phyloP scores from a whole-genome alignment of 495 filamentous ascomycete species.

The Penicillium malachiteum region DNA sequence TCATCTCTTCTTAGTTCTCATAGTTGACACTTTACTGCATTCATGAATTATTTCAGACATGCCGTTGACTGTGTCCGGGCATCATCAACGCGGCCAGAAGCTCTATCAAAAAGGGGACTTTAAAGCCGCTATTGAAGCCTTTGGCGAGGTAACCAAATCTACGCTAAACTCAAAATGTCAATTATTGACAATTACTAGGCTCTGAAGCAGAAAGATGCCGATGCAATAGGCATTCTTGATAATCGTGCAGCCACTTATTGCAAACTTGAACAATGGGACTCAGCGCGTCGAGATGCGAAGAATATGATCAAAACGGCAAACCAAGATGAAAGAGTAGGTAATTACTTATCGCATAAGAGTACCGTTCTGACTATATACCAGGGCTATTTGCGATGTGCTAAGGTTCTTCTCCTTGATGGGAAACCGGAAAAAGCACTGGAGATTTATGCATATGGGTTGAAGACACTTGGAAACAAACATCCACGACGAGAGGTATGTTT shows the following conservation, averaged over 20 bases:
- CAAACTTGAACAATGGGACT: constrained; percentile 52
- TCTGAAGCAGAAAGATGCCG: constrained; percentile 28
- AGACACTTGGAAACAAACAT: constrained; percentile 43
- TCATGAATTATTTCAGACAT: background rate
- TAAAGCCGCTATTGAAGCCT: constrained; percentile 39
- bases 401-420: constrained; percentile 55
- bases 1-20: background rate
- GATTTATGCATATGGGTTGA: constrained; percentile 62
- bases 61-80: constrained; percentile 7
- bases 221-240: constrained; percentile 51
- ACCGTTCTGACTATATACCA: constrained; percentile 15
- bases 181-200: constrained; percentile 28
- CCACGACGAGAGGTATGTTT: constrained; percentile 44
- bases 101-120: constrained; percentile 43
- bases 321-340: constrained; percentile 46
- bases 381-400: constrained; percentile 67
- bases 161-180: constrained; percentile 17
- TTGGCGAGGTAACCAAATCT: constrained; percentile 37
- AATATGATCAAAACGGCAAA: constrained; percentile 56
- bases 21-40: too few relatives aligned
- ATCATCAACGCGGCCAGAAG: constrained; percentile 39
- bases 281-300: constrained; percentile 58
- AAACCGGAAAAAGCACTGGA: constrained; percentile 53
- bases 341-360: background rate
- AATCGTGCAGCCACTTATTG: constrained; percentile 60